Evolutionary conservation across 176 grass and related monocot species (phyloP), one percentile per base, ranked within the genome.

Genomic region (Carex cristatella): DNA sequence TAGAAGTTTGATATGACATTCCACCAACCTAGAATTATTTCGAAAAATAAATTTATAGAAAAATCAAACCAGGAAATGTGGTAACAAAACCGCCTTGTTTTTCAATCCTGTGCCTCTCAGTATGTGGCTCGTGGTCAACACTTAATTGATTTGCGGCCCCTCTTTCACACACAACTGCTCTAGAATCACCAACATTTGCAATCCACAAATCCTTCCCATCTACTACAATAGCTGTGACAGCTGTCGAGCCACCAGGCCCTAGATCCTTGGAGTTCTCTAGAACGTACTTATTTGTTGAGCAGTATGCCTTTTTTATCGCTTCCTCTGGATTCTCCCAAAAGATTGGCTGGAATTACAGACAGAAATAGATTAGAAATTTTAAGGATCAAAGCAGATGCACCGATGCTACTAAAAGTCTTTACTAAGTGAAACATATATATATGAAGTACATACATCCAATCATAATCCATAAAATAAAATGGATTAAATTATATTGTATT

Each of bases 181-280:
- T 89, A 0, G 96, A 99, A 61, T 99, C 96, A 2, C 96, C 96
- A 88, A 99, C 63, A 53, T 99, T 99, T 88, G 91, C 96, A 87
- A 99, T 94, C 96, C 91, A 99, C 87, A 99, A 89, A 79, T 95
- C 96, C 65, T 99, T 99, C 38, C 96, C 96, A 94, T 99, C 96
- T 86, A 99, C 79, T 48, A 95, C 88, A 32, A 99, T 95, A 69
- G 90, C 96, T 63, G 96, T 99, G 85, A 99, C 96, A 87, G 96
- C 96, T 79, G 96, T 99, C 15, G 96, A 99, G 61, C 96, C 96
- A 16, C 96, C 96, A 37, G 90, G 96, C 11, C 96, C 96, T 82
- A 99, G 88, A 83, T 94, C 85, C 49, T 86, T 94, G 32, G 86
- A 23, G 88, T 99, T 95, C 85, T 95, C 96, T 70, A 99, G 88